Conservation (phyloP, 2,329 filamentous ascomycete species). For the Leptographium wingfieldii region DNA sequence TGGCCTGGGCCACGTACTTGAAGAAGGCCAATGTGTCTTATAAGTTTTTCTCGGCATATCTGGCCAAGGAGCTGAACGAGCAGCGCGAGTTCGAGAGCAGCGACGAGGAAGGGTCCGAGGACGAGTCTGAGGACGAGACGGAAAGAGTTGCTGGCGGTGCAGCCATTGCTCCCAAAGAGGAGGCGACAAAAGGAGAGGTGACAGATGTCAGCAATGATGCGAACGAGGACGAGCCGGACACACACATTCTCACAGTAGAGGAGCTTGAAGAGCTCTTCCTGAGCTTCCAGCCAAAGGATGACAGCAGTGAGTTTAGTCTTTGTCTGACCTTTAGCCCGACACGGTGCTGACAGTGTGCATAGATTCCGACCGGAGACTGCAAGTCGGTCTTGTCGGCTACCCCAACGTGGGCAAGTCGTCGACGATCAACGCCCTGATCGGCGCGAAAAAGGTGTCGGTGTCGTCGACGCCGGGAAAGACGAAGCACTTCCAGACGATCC, state of each 20-base stretch:
- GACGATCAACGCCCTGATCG: constrained; percentile 97
- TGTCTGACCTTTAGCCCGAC: not conserved
- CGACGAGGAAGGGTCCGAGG: constrained; percentile 20
- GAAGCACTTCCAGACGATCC: constrained; percentile 98
- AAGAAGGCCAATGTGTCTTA: constrained; percentile 71
- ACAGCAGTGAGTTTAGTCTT: constrained; percentile 24
- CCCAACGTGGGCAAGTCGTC: constrained; percentile 99
- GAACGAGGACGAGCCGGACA: constrained; percentile 41
- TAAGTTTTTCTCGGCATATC: constrained; percentile 87
- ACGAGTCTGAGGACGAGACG: constrained; percentile 26
- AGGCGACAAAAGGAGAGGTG: not conserved
- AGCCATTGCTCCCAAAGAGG: constrained; percentile 10
- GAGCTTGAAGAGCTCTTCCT: constrained; percentile 87
- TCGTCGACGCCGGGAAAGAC: constrained; percentile 97
- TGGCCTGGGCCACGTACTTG: constrained; percentile 78
- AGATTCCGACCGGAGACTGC: constrained; percentile 52
- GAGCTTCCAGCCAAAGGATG: constrained; percentile 46
- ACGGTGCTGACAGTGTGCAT: not conserved
- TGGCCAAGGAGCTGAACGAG: constrained; percentile 85
- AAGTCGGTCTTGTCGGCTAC: constrained; percentile 91
- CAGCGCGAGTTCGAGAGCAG: constrained; percentile 45
- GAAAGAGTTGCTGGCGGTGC: constrained; percentile 4
- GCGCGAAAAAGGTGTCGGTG: constrained; percentile 95
- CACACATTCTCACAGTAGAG: constrained; percentile 79
- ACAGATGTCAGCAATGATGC: constrained; percentile 11